Conservation (phyloP, 352 stramenopile species). For the Phytophthora aleatoria region DNA sequence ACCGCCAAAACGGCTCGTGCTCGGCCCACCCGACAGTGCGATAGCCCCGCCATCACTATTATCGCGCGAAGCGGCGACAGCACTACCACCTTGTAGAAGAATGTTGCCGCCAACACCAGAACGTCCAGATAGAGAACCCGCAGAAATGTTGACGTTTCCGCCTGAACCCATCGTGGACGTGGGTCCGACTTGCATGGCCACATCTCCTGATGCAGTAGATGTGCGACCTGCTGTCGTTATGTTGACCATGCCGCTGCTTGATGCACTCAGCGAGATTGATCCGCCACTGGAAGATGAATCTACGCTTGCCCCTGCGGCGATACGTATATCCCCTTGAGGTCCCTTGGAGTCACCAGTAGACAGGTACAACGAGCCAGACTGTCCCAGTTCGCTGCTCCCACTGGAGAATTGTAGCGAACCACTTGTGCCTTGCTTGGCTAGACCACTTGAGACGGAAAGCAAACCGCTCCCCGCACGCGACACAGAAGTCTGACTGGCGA, state of each 20-base stretch:
- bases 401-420: constrained; percentile 20
- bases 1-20: constrained; percentile 14
- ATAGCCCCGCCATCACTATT: constrained; percentile 13
- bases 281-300: constrained; percentile 12
- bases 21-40: constrained; percentile 7
- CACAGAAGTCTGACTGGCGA: constrained; percentile 29
- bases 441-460: constrained; percentile 19
- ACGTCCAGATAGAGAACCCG: constrained; percentile 13
- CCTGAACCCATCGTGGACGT: constrained; percentile 12
- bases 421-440: constrained; percentile 14
- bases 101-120: constrained; percentile 12
- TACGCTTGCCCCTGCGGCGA: constrained; percentile 14
- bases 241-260: constrained; percentile 4
- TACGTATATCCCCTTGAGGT: constrained; percentile 13
- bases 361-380: constrained; percentile 21
- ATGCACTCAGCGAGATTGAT: constrained; percentile 15
- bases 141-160: constrained; percentile 24
- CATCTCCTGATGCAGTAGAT: constrained; percentile 13
- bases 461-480: constrained; percentile 11
- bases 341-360: constrained; percentile 16
- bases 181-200: constrained; percentile 8
- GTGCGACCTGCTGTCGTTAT: constrained; percentile 14
- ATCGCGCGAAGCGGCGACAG: constrained; percentile 6
- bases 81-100: constrained; percentile 18
- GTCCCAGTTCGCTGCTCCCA: constrained; percentile 12